Evolutionary conservation across 2,329 filamentous ascomycete genomes (phyloP), one percentile per base, ranked within the genome.

Genomic region (Orbilia quercus): DNA sequence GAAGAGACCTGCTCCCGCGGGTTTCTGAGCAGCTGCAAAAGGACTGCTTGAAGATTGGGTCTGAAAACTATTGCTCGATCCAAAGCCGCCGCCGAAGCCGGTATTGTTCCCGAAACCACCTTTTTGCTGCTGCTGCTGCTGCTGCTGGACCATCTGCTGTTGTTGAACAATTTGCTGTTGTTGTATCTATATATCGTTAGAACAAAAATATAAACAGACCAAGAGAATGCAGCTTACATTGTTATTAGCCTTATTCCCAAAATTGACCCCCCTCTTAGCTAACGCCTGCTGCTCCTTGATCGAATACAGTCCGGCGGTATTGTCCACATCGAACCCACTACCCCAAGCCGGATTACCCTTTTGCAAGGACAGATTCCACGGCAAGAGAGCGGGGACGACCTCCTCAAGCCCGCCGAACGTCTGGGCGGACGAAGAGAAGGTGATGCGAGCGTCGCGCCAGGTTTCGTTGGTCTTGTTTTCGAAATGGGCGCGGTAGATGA

Each of bases 401-500:
- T 89, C 85, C 22, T 84, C 82, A 1, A 89, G 80, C 1, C 84
- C 84, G 1, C 84, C 82, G 59, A 86, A 87, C 3, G 83, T 83
- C 2, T 87, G 85, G 76, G 89, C 86, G 0, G 87, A 89, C 0
- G 87, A 89, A 1, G 88, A 89, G 3, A 90, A 83, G 0, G 83
- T 84, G 38, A 90, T 80, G 74, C 84, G 85, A 78, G 86, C 85
- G 79, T 86, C 84, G 28, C 81, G 82, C 88, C 88, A 90, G 0
- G 84, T 86, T 80, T 90, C 88, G 0, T 85, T 87, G 0, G 87
- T 89, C 55, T 81, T 81, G 79, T 90, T 90, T 65, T 83, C 84
- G 58, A 89, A 84, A 75, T 85, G 84, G 1, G 88, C 87, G 62
- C 88, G 85, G 78, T 90, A 90, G 76, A 84, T 84, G 12, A 90